These are phyloP conservation scores for Populus deltoides DNA, from an alignment of 345 rosid genomes.

Conservation along the genomic window DNA sequence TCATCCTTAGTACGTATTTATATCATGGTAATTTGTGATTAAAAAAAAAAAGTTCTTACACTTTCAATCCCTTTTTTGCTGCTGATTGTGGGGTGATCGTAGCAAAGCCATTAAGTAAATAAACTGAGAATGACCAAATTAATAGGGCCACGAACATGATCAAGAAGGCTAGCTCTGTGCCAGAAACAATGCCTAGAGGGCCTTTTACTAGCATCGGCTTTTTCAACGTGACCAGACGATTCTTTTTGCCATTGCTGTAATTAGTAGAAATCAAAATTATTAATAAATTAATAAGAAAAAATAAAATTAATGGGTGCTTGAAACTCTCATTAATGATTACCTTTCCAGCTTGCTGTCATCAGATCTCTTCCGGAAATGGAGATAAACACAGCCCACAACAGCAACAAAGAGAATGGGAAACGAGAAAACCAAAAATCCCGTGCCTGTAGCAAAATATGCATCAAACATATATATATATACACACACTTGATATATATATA, in stretches of 20 bases:
- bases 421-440: not conserved
- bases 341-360: not conserved
- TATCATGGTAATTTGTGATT: not conserved
- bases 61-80: constrained; percentile 30
- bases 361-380: constrained; percentile 19
- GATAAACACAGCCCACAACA: constrained; percentile 24
- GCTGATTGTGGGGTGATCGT: constrained; percentile 39
- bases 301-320: not conserved
- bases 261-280: not conserved
- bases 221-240: constrained; percentile 26
- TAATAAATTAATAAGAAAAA: not conserved
- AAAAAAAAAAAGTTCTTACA: constrained; percentile 33
- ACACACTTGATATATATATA: not conserved
- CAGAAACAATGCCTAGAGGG: constrained; percentile 78
- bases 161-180: constrained; percentile 56
- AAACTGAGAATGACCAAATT: constrained; percentile 53
- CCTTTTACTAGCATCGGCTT: constrained; percentile 71
- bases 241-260: constrained; percentile 18
- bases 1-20: not conserved
- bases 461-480: too few species aligned
- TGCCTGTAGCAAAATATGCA: constrained; percentile 7
- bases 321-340: not conserved
- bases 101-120: constrained; percentile 42
- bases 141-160: constrained; percentile 65
- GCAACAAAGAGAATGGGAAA: constrained; percentile 21